phyloP scores from a whole-genome alignment of 1,284 basidiomycete genomes.

The Cryptococcus depauperatus region DNA sequence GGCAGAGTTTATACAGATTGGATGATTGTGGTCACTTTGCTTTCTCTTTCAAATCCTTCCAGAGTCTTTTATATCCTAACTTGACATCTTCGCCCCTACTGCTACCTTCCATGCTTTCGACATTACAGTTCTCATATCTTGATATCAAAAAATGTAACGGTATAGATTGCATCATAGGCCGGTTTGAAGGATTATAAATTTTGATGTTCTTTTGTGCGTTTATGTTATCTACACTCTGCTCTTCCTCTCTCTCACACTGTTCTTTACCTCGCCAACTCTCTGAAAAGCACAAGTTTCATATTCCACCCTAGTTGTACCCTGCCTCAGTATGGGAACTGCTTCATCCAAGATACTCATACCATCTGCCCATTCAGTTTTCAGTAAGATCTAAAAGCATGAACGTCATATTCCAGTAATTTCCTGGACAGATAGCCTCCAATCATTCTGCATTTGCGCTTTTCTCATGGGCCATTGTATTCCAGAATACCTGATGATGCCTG shows the following conservation, averaged over 20 bases:
- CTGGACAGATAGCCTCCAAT: conserved; percentile 3
- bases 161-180: not conserved
- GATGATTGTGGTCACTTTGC: not conserved
- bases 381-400: not conserved
- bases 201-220: conserved; percentile 1
- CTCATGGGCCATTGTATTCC: not conserved
- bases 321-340: not conserved
- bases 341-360: not conserved
- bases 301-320: not conserved
- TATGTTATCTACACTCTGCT: not conserved
- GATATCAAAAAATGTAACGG: not conserved
- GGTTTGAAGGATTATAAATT: conserved; percentile 3
- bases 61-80: no score
- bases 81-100: not conserved
- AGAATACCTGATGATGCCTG: not conserved
- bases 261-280: not conserved
- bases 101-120: no score
- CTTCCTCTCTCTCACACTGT: not conserved
- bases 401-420: not conserved
- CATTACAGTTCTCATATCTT: conserved; percentile 1
- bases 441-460: not conserved
- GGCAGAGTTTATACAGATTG: no score
- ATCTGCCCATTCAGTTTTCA: not conserved
- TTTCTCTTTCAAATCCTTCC: not conserved
- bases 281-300: not conserved